Base-by-base conservation (phyloP, 1,284 basidiomycete genomes). In the Malassezia slooffiae region DNA sequence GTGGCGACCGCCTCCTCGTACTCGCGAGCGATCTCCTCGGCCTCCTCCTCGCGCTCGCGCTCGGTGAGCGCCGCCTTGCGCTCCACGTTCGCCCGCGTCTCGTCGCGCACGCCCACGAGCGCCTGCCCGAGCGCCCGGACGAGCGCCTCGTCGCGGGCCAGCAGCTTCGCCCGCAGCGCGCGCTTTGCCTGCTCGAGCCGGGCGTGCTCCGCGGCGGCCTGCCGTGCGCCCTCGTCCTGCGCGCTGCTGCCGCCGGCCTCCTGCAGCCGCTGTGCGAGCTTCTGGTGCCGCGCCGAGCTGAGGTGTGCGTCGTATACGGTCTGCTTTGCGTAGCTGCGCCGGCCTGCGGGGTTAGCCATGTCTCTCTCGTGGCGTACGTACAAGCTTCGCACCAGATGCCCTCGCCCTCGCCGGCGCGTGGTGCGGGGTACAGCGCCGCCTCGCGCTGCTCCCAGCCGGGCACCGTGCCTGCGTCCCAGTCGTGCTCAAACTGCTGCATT, bases 261-360 rank as follows among this genome's bases (percentile, higher is more conserved):
- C 20, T 50, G 77, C 75, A 83, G 79, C 58, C 82, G 83, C 39
- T 81, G 79, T 10, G 79, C 76, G 10, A 87, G 84, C 71, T 96
- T 97, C 66, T 85, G 74, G 70, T 97, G 93, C 70, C 89, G 95
- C 71, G 87, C 89, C 22, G 88, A 91, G 8, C 80, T 85, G 36
- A 97, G 73, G 69, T 97, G 93, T 4, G 88, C 90, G 60, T 95
- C 87, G 71, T 90, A 97, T 4, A 97, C 93, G 0, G 91, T 95
- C 70, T 95, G 86, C 70, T 96, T 99, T 11, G 90, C 80, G 70
- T 96, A 97, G 51, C 77, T 75, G 66, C 90, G 89, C 70, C 89
- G 85, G 68, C n/a, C n/a, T n/a, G n/a, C n/a, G n/a, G n/a, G n/a
- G n/a, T n/a, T n/a, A n/a, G n/a, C n/a, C n/a, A n/a, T n/a, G n/a